A percentile compares a stretch with the other conserved stretches of the same genome.
phyloP scores from a whole-genome alignment of 2,329 filamentous ascomycete genomes.

The Lasiodiplodia hormozganensis region DNA sequence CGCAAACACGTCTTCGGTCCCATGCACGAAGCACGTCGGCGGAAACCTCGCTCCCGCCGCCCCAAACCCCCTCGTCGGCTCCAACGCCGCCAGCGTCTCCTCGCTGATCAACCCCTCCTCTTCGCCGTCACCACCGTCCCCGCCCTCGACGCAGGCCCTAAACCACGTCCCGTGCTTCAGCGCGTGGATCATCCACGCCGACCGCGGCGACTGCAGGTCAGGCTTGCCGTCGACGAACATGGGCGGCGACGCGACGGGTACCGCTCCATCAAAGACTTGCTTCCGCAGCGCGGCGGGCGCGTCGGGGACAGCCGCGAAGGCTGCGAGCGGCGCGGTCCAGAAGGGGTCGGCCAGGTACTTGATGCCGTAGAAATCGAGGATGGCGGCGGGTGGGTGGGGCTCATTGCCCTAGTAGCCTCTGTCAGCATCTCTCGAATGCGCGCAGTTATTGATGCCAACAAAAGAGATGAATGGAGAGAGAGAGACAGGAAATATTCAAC shows the following conservation, averaged over 20 bases:
- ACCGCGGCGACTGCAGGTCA: neutral
- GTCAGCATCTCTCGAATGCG: neutral
- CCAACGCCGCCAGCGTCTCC: neutral
- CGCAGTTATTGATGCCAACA: too few species aligned
- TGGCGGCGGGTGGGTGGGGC: conserved; percentile 36
- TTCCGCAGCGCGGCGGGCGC: conserved; percentile 42
- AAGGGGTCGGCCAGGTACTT: conserved; percentile 44
- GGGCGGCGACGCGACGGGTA: conserved; percentile 37
- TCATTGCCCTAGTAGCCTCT: neutral
- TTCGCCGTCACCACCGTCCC: neutral
- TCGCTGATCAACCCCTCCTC: neutral
- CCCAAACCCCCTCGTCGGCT: conserved; percentile 7
- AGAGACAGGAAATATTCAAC: conserved; percentile 35
- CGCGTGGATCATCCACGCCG: conserved; percentile 7
- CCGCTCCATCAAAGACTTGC: conserved; percentile 43
- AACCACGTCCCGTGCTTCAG: neutral
- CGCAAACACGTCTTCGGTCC: conserved; percentile 49
- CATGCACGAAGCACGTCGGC: conserved; percentile 53
- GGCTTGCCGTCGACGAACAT: neutral
- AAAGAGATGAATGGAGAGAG: too few species aligned
- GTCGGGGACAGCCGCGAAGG: conserved; percentile 30
- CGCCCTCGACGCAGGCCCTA: neutral
- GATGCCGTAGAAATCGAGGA: conserved; percentile 51
- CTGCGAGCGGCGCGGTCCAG: conserved; percentile 46
- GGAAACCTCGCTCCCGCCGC: conserved; percentile 32